Evolutionary conservation across 1,284 basidiomycete species (phyloP).

Genomic region (Hemileia vastatrix): DNA sequence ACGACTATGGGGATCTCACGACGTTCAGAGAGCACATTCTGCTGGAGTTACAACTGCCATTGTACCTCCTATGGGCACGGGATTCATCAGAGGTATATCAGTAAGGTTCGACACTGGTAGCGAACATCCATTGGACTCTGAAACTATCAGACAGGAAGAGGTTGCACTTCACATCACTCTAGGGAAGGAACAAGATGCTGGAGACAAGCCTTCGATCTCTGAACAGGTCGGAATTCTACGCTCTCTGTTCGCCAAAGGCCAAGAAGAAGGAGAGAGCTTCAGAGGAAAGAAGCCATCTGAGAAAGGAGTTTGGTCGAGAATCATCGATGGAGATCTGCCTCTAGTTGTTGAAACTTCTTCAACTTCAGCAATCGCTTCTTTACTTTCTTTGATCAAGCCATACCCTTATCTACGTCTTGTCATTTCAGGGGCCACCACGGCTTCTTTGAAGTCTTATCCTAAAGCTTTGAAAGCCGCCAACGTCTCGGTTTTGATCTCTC

Average conservation of each 20-base stretch:
- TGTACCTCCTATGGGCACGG: conserved; percentile 27
- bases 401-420: conserved; percentile 29
- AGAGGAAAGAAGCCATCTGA: not conserved
- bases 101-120: conserved; percentile 35
- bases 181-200: conserved; percentile 20
- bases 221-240: conserved; percentile 34
- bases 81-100: conserved; percentile 31
- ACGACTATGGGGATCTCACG: conserved; percentile 32
- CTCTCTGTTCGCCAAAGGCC: conserved; percentile 20
- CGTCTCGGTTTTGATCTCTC: conserved; percentile 32
- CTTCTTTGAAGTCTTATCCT: conserved; percentile 26
- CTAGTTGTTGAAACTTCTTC: conserved; percentile 32
- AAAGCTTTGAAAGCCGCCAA: conserved; percentile 26
- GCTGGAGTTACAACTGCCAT: conserved; percentile 32
- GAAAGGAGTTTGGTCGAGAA: conserved; percentile 26
- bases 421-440: conserved; percentile 31
- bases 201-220: conserved; percentile 17
- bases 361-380: conserved; percentile 26
- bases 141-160: conserved; percentile 27
- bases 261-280: not conserved
- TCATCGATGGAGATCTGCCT: conserved; percentile 29
- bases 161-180: conserved; percentile 34
- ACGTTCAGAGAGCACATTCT: conserved; percentile 33
- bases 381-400: conserved; percentile 26
- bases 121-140: conserved; percentile 19